Evolutionary conservation across 1,284 basidiomycete species (phyloP), one percentile per base, ranked within the genome.

Genomic region (Irpex sp.): DNA sequence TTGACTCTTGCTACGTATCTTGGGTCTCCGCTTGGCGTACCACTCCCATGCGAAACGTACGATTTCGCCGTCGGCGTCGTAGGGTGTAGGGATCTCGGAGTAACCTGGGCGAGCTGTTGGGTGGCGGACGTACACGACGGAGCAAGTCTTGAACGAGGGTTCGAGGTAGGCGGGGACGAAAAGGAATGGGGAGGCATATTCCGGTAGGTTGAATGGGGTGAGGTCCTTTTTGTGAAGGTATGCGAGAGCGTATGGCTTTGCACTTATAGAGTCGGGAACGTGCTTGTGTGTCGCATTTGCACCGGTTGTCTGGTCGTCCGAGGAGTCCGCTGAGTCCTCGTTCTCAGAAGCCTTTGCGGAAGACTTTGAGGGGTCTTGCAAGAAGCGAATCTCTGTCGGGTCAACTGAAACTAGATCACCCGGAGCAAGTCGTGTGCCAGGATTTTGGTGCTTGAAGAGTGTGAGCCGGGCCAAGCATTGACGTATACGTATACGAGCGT

Each of bases 151-250:
- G 82, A 93, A 99, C 60, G 89, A 94, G 2, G 92, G 87, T 72
- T 98, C 95, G 62, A 98, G 87, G 77, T 98, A 98, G 0, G 96
- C 91, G 0, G 97, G 97, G 68, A 99, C 85, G 81, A 98, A 99
- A 58, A 99, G 82, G 82, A 92, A 94, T 0, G 97, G 94, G 0
- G 94, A 86, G 7, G 96, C 93, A 71, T 89, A 98, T 38, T 85
- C 80, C 0, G 97, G 97, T 9, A 98, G 88, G 70, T 85, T 80
- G 84, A 98, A 98, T n/a, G 87, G 87, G 31, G 89, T 92, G 49
- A 86, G 74, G 9, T 64, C 61, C 5, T 61, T 19, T 17, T 40
- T 64, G 54, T 44, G 57, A 5, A 13, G 52, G 34, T 57, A 58
- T 26, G 38, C 34, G 17, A 59, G 56, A 38, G 48, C 48, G 8